phyloP scores from a whole-genome alignment of 768 basidiomycete genomes.

The Amanita polypyramis region DNA sequence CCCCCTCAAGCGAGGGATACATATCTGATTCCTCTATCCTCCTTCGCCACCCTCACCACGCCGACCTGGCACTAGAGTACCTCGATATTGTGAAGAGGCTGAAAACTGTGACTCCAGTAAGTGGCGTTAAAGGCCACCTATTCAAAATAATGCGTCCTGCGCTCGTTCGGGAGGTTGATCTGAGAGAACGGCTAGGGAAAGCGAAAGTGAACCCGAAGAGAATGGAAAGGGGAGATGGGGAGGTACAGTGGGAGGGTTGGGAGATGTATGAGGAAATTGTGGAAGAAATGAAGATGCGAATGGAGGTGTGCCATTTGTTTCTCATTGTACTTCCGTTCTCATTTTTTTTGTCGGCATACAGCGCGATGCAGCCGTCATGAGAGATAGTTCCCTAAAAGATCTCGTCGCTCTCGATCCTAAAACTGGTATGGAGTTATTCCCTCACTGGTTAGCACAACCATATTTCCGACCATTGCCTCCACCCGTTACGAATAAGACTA shows the following conservation, averaged over 20 bases:
- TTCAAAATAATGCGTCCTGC: constrained; percentile 88
- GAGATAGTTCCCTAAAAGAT: constrained; percentile 17
- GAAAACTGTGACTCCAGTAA: constrained; percentile 57
- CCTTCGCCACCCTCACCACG: constrained; percentile 43
- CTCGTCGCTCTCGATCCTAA: constrained; percentile 22
- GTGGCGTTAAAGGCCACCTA: constrained; percentile 84
- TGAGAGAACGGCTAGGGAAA: constrained; percentile 63
- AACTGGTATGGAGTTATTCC: constrained; percentile 27
- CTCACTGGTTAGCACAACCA: constrained; percentile 49
- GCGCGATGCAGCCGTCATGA: constrained; percentile 37
- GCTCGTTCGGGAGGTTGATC: constrained; percentile 50
- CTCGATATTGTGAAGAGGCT: constrained; percentile 64
- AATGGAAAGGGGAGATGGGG: constrained; percentile 3
- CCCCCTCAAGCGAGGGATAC: constrained; percentile 12
- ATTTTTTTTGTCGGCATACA: constrained; percentile 13
- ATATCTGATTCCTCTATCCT: constrained; percentile 24
- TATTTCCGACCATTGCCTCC: constrained; percentile 39
- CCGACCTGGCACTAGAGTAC: constrained; percentile 76
- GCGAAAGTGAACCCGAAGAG: constrained; percentile 21
- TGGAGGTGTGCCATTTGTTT: constrained; percentile 26
- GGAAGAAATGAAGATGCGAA: constrained; percentile 45
- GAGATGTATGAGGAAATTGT: constrained; percentile 43
- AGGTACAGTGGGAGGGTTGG: constrained; percentile 17
- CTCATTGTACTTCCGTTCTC: constrained; percentile 4
- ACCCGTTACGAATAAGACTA: neutral